Evolutionary conservation across 192 early-diverging fungal species (phyloP).

Genomic region (Coemansia reversa): DNA sequence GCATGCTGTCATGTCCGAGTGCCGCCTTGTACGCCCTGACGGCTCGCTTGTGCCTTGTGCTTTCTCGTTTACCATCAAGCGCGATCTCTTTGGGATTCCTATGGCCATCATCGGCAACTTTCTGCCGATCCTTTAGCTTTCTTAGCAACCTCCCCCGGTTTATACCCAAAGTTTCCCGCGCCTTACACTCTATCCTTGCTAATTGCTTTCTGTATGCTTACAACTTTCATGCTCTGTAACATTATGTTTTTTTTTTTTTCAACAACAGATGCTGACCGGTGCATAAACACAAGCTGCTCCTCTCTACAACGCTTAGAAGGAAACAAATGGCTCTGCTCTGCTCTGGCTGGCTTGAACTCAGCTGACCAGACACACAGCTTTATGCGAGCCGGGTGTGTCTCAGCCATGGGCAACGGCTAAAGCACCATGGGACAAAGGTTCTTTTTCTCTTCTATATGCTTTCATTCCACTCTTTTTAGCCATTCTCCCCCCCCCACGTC

Average conservation of each 20-base stretch:
- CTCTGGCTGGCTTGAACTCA: too few relatives aligned
- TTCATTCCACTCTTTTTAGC: not conserved
- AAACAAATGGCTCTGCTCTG: too few relatives aligned
- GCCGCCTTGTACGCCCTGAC: constrained; percentile 74
- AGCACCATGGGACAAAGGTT: not conserved
- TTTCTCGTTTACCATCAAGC: constrained; percentile 95
- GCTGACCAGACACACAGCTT: too few relatives aligned
- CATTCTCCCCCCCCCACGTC: not conserved
- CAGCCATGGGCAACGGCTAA: too few relatives aligned
- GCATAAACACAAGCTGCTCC: too few relatives aligned
- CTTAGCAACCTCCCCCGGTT: not conserved
- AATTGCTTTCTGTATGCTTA: too few relatives aligned
- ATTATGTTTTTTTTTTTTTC: too few relatives aligned
- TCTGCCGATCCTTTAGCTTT: constrained; percentile 45
- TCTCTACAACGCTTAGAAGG: too few relatives aligned
- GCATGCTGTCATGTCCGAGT: constrained; percentile 84
- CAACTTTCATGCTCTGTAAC: too few relatives aligned
- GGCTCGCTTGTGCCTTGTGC: constrained; percentile 80
- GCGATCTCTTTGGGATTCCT: constrained; percentile 95
- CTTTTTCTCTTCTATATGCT: not conserved
- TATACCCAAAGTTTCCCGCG: not conserved
- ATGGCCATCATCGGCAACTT: constrained; percentile 79
- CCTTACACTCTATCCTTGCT: too few relatives aligned
- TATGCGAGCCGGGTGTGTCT: too few relatives aligned
- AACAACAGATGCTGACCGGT: too few relatives aligned